phyloP scores from a whole-genome alignment of 1,284 basidiomycete species.

The Heterobasidion parviporum region DNA sequence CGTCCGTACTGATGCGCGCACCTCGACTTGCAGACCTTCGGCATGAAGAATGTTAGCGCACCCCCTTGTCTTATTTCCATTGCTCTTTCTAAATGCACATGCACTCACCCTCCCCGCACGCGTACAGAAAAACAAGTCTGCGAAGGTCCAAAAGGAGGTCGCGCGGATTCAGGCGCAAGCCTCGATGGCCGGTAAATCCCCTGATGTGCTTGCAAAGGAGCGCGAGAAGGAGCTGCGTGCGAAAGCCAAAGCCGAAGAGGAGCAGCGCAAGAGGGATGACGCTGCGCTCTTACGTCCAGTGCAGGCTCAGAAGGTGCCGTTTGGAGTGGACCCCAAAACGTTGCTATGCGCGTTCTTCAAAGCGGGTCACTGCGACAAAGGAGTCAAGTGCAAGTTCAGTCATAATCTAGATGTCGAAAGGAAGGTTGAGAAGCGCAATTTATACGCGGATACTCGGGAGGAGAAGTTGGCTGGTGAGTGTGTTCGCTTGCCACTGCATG shows the following conservation, averaged over 20 bases:
- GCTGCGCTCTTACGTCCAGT: slow-evolving; percentile 74
- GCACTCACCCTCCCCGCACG: background rate
- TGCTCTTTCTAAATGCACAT: background rate
- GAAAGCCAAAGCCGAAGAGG: slow-evolving; percentile 76
- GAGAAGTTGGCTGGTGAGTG: slow-evolving; percentile 66
- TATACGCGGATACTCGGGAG: slow-evolving; percentile 88
- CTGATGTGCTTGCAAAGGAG: slow-evolving; percentile 72
- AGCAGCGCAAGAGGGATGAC: slow-evolving; percentile 81
- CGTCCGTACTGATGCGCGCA: slow-evolving; percentile 14
- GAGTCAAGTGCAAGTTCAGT: slow-evolving; percentile 91
- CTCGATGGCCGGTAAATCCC: slow-evolving; percentile 68
- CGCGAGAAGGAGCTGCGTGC: slow-evolving; percentile 73
- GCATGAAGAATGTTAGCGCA: slow-evolving; percentile 79
- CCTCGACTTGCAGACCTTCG: slow-evolving; percentile 63
- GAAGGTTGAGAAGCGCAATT: slow-evolving; percentile 94
- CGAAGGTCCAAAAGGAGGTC: slow-evolving; percentile 87
- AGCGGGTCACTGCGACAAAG: slow-evolving; percentile 85
- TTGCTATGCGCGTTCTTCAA: slow-evolving; percentile 87
- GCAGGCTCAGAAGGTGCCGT: slow-evolving; percentile 84
- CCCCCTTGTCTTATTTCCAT: slow-evolving; percentile 3
- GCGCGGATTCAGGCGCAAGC: slow-evolving; percentile 73
- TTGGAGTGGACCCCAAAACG: slow-evolving; percentile 93
- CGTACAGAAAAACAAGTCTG: slow-evolving; percentile 84
- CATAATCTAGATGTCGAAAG: slow-evolving; percentile 85
- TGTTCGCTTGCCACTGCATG: background rate